A percentile compares a stretch with the other conserved stretches of the same genome.
phyloP scores from a whole-genome alignment of 306 rosid species.

The Argentina anserina region DNA sequence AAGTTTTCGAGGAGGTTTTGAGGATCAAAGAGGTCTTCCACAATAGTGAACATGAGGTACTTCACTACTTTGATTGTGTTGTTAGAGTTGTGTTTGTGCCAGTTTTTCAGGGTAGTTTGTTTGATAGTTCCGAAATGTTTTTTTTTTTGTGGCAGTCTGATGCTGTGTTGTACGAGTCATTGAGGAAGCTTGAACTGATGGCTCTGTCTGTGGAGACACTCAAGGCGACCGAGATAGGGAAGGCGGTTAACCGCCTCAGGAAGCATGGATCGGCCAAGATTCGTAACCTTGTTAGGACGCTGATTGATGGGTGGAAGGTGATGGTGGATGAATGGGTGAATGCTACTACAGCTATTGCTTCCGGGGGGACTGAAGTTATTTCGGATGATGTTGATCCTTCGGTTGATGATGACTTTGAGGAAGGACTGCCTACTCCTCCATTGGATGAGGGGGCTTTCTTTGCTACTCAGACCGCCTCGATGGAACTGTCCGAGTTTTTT shows the following conservation, averaged over 20 bases:
- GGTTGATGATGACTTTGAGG: slow-evolving; percentile 60
- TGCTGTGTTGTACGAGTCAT: slow-evolving; percentile 58
- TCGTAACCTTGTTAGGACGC: slow-evolving; percentile 55
- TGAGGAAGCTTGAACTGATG: slow-evolving; percentile 88
- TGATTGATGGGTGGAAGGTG: slow-evolving; percentile 63
- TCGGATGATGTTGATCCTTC: slow-evolving; percentile 71
- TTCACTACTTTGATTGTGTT: not conserved
- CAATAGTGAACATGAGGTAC: slow-evolving; percentile 50
- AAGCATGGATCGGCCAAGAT: slow-evolving; percentile 62
- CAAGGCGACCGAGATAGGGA: slow-evolving; percentile 92
- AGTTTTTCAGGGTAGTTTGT: not conserved
- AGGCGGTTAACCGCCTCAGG: slow-evolving; percentile 62
- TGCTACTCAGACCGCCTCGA: slow-evolving; percentile 52
- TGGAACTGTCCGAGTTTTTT: slow-evolving; percentile 91
- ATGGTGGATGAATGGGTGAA: slow-evolving; percentile 81
- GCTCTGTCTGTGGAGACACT: slow-evolving; percentile 60
- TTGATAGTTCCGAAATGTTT: too few species aligned
- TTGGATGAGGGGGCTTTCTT: slow-evolving; percentile 76
- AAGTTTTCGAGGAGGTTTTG: slow-evolving; percentile 52
- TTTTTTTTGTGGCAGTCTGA: slow-evolving; percentile 74
- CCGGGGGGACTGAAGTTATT: slow-evolving; percentile 54
- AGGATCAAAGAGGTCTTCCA: slow-evolving; percentile 67
- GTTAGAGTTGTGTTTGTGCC: not conserved
- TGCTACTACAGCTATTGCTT: slow-evolving; percentile 37
- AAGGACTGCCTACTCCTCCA: slow-evolving; percentile 94